Evolutionary conservation across 306 rosid genomes (phyloP).

Genomic region (Prinsepia uniflora): DNA sequence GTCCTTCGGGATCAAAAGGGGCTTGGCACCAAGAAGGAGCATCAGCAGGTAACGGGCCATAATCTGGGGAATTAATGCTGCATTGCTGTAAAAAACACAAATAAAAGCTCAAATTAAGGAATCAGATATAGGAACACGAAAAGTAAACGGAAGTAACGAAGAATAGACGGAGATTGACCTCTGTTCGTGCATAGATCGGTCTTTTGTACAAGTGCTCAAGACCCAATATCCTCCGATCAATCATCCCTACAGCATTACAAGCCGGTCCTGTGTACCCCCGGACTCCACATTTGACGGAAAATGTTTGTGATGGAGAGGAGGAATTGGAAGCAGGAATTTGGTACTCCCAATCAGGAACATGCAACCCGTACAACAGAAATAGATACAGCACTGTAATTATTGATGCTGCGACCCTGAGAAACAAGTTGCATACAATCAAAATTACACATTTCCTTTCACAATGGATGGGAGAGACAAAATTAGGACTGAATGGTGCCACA

Average conservation of each 20-base stretch:
- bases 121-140: constrained; percentile 1
- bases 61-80: constrained; percentile 74
- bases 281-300: constrained; percentile 88
- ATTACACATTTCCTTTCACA: neutral
- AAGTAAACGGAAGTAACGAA: neutral
- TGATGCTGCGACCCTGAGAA: constrained; percentile 53
- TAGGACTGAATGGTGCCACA: no score
- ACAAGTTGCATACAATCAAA: neutral
- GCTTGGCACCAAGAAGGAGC: constrained; percentile 99
- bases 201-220: constrained; percentile 59
- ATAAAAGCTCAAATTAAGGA: neutral
- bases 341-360: constrained; percentile 93
- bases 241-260: constrained; percentile 86
- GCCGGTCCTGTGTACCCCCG: constrained; percentile 78
- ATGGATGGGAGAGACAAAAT: neutral
- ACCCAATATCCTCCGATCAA: constrained; percentile 76
- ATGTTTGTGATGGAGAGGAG: constrained; percentile 39
- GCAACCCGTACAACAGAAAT: constrained; percentile 54
- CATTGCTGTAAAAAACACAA: constrained; percentile 52
- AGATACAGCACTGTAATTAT: constrained; percentile 55
- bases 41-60: constrained; percentile 78
- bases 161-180: constrained; percentile 35
- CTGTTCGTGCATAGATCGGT: constrained; percentile 67
- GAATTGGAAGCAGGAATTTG: constrained; percentile 41
- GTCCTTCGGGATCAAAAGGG: constrained; percentile 98